phyloP scores from a whole-genome alignment of 1,139 yeast species.

The Lodderomyces pseudojiufengensis region DNA sequence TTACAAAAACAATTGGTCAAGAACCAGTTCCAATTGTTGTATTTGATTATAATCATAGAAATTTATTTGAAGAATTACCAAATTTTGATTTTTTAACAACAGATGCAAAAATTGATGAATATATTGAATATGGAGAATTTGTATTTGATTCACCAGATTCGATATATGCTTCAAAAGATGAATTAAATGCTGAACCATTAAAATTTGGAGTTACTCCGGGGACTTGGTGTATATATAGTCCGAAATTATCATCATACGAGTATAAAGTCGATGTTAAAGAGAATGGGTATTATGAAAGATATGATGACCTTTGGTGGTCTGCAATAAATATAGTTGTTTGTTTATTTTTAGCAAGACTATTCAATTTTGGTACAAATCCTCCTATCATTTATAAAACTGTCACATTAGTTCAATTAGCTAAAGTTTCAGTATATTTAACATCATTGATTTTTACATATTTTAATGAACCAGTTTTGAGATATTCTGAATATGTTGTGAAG shows the following conservation, averaged over 20 bases:
- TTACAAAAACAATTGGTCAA: constrained; percentile 5
- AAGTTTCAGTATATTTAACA: constrained; percentile 3
- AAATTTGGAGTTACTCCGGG: constrained; percentile 2
- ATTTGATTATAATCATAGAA: constrained; percentile 6
- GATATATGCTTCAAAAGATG: constrained; percentile 1
- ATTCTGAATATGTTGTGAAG: constrained; percentile 6
- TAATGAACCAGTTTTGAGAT: constrained; percentile 5
- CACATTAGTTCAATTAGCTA: constrained; percentile 3
- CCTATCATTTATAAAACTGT: constrained; percentile 2
- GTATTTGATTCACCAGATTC: constrained; percentile 3
- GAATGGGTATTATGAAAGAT: constrained; percentile 3
- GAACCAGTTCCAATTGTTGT: constrained; percentile 5
- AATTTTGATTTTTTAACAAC: constrained; percentile 10
- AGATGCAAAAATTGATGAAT: constrained; percentile 11
- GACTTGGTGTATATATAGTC: constrained; percentile 10
- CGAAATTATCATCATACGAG: constrained; percentile 8
- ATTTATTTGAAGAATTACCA: constrained; percentile 5
- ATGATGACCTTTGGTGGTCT: constrained; percentile 8
- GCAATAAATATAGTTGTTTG: constrained; percentile 3
- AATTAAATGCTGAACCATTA: constrained; percentile 3
- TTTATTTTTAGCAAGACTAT: constrained; percentile 5
- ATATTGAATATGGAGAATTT: constrained; percentile 8
- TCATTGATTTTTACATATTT: constrained; percentile 4
- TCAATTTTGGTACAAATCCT: not conserved
- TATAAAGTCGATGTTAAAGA: constrained; percentile 9